Evolutionary conservation across 768 basidiomycete genomes (phyloP).

Genomic region (Flagelloscypha sp.): DNA sequence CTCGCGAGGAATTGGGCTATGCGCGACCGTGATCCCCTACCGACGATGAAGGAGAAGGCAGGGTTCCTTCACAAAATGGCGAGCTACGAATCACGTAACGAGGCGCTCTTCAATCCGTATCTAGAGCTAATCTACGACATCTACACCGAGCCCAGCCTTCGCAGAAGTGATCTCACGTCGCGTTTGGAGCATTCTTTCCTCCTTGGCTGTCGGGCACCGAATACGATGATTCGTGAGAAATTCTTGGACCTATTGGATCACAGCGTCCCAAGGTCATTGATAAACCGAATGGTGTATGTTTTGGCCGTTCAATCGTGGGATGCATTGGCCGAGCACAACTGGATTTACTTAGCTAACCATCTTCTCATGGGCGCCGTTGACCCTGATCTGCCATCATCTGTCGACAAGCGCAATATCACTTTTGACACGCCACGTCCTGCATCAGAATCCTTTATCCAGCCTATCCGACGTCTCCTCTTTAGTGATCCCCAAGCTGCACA

Average conservation of each 20-base stretch:
- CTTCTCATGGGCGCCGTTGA: conserved; percentile 76
- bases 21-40: conserved; percentile 74
- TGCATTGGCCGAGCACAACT: conserved; percentile 81
- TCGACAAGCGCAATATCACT: conserved; percentile 34
- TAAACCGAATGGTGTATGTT: conserved; percentile 79
- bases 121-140: conserved; percentile 89
- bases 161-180: conserved; percentile 88
- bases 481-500: conserved; percentile 73
- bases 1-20: conserved; percentile 88
- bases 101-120: conserved; percentile 74
- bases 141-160: conserved; percentile 78
- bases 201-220: conserved; percentile 80
- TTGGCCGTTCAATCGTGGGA: conserved; percentile 96
- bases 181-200: conserved; percentile 91
- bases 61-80: conserved; percentile 83
- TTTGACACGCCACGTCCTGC: conserved; percentile 32
- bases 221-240: conserved; percentile 65
- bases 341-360: conserved; percentile 88
- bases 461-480: conserved; percentile 77
- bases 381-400: conserved; percentile 26
- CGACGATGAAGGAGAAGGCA: conserved; percentile 94
- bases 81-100: conserved; percentile 69
- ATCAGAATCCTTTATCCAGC: conserved; percentile 53
- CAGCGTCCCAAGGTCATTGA: conserved; percentile 78
- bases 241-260: conserved; percentile 89